Evolutionary conservation across 2,329 filamentous ascomycete species (phyloP).

Genomic region (Ophiostoma montium): DNA sequence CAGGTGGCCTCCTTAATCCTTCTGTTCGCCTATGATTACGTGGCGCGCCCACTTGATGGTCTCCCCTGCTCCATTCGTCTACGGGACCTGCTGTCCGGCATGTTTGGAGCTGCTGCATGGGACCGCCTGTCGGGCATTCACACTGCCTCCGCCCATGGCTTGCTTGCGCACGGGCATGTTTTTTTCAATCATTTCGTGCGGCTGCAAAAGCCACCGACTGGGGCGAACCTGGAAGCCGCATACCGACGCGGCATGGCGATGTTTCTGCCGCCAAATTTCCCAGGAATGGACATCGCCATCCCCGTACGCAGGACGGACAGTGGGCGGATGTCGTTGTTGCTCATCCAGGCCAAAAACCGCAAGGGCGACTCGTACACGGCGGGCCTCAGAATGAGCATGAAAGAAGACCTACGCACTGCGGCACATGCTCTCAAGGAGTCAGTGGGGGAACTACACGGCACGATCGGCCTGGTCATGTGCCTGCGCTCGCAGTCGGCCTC

Average conservation of each 20-base stretch:
- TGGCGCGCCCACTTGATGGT: background rate
- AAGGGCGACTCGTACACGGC: background rate
- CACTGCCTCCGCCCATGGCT: background rate
- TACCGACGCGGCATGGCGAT: background rate
- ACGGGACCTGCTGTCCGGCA: background rate
- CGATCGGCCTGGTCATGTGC: conserved; percentile 1
- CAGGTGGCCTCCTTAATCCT: background rate
- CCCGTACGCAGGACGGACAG: background rate
- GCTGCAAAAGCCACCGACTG: background rate
- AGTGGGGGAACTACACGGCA: background rate
- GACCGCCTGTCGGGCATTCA: background rate
- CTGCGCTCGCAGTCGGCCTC: background rate
- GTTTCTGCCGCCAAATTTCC: background rate
- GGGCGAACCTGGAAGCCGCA: background rate
- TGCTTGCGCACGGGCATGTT: background rate
- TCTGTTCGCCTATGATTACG: background rate
- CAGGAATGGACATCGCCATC: conserved; percentile 1
- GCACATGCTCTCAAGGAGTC: background rate
- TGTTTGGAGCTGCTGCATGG: background rate
- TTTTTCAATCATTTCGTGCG: conserved; percentile 5
- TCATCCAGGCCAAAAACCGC: background rate
- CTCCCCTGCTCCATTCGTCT: background rate
- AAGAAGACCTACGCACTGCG: background rate
- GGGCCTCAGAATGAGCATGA: background rate
- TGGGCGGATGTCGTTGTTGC: background rate